Conservation (phyloP, 1,284 basidiomycete species). For the Gomphus bonarii region DNA sequence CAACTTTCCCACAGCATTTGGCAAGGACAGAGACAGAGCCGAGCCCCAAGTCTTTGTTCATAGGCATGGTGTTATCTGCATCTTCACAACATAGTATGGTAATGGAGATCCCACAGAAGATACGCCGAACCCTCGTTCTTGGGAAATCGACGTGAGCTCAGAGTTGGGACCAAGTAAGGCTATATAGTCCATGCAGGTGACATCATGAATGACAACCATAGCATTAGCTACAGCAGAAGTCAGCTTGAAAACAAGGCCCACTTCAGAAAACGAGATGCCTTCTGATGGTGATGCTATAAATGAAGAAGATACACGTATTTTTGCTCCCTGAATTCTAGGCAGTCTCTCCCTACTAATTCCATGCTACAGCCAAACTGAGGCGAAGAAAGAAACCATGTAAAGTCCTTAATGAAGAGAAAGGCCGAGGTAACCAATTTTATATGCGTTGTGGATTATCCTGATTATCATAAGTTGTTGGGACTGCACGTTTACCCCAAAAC, state of each 20-base stretch:
- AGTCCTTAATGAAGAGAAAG: not conserved
- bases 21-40: not conserved
- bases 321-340: not conserved
- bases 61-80: not conserved
- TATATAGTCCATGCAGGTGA: not conserved
- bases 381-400: not conserved
- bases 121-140: not conserved
- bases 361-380: not conserved
- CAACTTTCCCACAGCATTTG: not conserved
- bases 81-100: not conserved
- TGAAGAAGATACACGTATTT: not conserved
- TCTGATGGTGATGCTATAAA: not conserved
- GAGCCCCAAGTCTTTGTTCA: not conserved
- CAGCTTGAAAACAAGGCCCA: not conserved
- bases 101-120: not conserved
- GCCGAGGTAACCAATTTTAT: conserved; percentile 8
- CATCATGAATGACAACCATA: not conserved
- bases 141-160: not conserved
- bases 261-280: not conserved
- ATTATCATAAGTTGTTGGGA: not conserved
- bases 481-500: conserved; percentile 29
- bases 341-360: not conserved
- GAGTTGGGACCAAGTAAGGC: not conserved
- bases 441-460: not conserved
- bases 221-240: not conserved